A percentile compares a stretch with the other conserved stretches of the same genome.
phyloP scores from a whole-genome alignment of 129 eudicot species.

The Glebionis coronaria region DNA sequence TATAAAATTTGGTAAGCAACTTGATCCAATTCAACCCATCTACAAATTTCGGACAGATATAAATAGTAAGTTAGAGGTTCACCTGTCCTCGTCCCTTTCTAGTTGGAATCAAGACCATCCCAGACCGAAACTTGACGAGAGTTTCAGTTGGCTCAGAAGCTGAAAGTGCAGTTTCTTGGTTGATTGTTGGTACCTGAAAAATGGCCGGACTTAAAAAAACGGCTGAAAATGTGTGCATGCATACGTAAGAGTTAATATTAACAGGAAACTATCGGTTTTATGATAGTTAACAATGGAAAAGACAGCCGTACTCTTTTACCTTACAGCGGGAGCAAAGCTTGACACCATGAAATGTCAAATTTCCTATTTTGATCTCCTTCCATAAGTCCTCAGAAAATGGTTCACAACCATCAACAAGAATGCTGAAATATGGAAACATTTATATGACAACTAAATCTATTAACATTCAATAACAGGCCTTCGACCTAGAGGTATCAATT shows the following conservation, averaged over 20 bases:
- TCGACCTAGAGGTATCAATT: no score
- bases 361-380: constrained; percentile 56
- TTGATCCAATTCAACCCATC: no score
- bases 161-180: constrained; percentile 57
- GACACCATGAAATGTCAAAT: constrained; percentile 50
- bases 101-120: constrained; percentile 45
- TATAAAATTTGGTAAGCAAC: no score
- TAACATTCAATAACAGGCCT: no score
- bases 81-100: constrained; percentile 66
- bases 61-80: background rate
- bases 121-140: constrained; percentile 63
- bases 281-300: background rate
- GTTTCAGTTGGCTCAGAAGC: constrained; percentile 71
- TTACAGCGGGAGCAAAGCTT: constrained; percentile 82
- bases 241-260: background rate
- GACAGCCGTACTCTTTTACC: constrained; percentile 33
- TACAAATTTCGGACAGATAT: background rate
- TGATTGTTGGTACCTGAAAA: constrained; percentile 67
- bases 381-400: constrained; percentile 86
- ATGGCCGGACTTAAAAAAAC: background rate
- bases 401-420: constrained; percentile 77
- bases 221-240: background rate
- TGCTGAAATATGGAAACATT: constrained; percentile 37
- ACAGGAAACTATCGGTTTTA: constrained; percentile 5
- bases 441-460: background rate